Base-by-base conservation (phyloP, 2,329 filamentous ascomycete species). In the Exophiala spinifera region DNA sequence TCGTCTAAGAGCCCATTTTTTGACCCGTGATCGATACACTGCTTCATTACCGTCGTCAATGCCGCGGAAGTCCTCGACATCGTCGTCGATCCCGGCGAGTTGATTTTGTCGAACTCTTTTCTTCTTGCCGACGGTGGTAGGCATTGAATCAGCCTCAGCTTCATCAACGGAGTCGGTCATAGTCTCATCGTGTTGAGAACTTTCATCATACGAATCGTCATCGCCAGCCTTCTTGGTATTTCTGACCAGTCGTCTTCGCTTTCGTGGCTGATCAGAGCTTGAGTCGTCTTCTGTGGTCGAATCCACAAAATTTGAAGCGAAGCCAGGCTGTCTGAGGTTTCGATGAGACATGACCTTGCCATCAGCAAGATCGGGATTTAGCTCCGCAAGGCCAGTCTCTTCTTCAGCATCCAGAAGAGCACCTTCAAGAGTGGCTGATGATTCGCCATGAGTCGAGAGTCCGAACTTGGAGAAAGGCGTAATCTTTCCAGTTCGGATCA, bases 401-500 rank as follows among this genome's bases (percentile, higher is more conserved):
- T 90, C 86, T 66, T 96, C 91, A 0, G 88, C 90, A 67, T 95
- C 89, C 13, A 91, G 75, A 55, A 96, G 80, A 1, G 86, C 87
- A 65, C 91, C 85, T 10, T 87, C 86, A 14, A 96, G 76, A 56
- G 85, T 86, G 1, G 86, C 86, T 42, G 85, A 79, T 2, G 84
- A 78, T 2, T 80, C 83, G 23, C 82, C 76, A 3, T 78, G 66
- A 20, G 65, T 78, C 1, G 84, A 78, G 13, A 82, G 79, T 21
- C 84, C 84, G 63, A 95, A 81, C 60, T 86, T 88, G 6, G 91
- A 88, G 66, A 99, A 99, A 0, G 94, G 94, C 0, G 94, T 99
- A 63, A 99, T 97, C 73, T 97, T 97, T 57, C 94, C 94, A 0
- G 92, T 99, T 23, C 94, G 85, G 46, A 99, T 94, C 44, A 99